phyloP scores from a whole-genome alignment of 305 asterid species.

The Withania somnifera region DNA sequence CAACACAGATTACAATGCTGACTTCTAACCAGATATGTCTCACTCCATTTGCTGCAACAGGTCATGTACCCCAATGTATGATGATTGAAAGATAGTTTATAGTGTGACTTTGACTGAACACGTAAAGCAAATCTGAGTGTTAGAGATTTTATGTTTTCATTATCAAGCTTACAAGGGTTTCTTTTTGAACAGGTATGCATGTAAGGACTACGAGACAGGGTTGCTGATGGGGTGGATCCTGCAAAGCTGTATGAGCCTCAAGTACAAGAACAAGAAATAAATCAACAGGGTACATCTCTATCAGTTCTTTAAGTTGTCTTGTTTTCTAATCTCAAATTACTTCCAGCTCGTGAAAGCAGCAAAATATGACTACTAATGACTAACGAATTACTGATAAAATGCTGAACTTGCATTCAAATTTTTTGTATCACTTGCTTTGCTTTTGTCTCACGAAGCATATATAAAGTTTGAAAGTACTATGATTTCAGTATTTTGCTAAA shows the following conservation, averaged over 20 bases:
- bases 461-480: neutral
- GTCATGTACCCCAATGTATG: neutral
- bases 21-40: neutral
- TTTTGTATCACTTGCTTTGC: neutral
- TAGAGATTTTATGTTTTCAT: neutral
- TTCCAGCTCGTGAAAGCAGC: neutral
- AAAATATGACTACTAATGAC: neutral
- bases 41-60: neutral
- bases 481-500: neutral
- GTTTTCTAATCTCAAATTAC: neutral
- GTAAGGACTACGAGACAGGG: constrained; percentile 47
- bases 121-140: neutral
- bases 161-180: neutral
- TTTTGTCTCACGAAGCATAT: neutral
- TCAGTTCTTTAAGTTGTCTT: neutral
- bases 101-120: neutral
- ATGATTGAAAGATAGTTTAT: neutral
- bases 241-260: constrained; percentile 52
- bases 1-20: neutral
- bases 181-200: constrained; percentile 36
- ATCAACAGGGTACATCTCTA: constrained; percentile 44
- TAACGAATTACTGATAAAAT: neutral
- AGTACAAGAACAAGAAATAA: constrained; percentile 28
- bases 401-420: neutral
- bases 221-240: constrained; percentile 59